These are phyloP conservation scores for Fraxinus americana DNA, from an alignment of 257 asterid genomes.

Conservation along the genomic window DNA sequence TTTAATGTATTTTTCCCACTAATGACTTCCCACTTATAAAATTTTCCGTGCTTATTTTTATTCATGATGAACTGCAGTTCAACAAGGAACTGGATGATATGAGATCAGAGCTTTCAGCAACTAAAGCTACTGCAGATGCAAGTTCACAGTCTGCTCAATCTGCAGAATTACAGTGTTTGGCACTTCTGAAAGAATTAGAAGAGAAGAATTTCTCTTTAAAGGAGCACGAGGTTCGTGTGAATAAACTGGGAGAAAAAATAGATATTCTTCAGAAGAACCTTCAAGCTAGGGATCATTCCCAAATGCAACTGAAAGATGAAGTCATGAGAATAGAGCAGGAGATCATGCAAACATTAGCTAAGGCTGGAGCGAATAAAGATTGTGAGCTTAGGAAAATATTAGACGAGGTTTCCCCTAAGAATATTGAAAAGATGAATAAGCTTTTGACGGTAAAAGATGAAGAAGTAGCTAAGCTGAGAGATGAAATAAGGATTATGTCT, in stretches of 20 bases:
- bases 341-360: conserved; percentile 71
- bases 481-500: conserved; percentile 78
- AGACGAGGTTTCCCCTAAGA: conserved; percentile 76
- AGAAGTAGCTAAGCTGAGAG: conserved; percentile 72
- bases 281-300: conserved; percentile 69
- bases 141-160: conserved; percentile 79
- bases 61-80: conserved; percentile 41
- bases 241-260: conserved; percentile 69
- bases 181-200: conserved; percentile 67
- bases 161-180: conserved; percentile 70
- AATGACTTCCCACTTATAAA: background rate
- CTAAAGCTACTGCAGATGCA: conserved; percentile 77
- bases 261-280: conserved; percentile 83
- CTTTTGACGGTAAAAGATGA: conserved; percentile 68
- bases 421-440: conserved; percentile 57
- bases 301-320: conserved; percentile 78
- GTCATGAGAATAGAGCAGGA: conserved; percentile 81
- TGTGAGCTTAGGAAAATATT: conserved; percentile 65
- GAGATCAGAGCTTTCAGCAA: conserved; percentile 56
- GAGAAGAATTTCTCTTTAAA: conserved; percentile 59
- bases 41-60: background rate
- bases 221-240: conserved; percentile 71
- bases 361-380: conserved; percentile 62
- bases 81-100: conserved; percentile 75
- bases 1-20: no score